These are phyloP conservation scores for Somion occarium DNA, from an alignment of 1,284 basidiomycete genomes.

Conservation along the genomic window DNA sequence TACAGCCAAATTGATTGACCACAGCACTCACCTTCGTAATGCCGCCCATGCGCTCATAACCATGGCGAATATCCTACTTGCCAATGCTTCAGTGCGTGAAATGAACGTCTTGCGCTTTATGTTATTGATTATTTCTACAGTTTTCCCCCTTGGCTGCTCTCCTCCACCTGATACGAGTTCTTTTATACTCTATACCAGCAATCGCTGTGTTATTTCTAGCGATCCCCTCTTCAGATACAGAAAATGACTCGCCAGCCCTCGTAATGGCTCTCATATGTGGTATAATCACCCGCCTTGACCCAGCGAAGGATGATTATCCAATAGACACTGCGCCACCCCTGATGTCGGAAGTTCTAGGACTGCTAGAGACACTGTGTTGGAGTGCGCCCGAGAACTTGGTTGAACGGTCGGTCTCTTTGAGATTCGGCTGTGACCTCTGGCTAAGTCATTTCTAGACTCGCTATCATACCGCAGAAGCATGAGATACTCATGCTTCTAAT, in stretches of 20 bases:
- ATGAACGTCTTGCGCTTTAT: conserved; percentile 2
- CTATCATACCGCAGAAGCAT: conserved; percentile 32
- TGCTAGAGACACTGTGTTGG: conserved; percentile 54
- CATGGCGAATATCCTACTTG: conserved; percentile 23
- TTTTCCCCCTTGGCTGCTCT: conserved; percentile 42
- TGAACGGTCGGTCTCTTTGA: conserved; percentile 35
- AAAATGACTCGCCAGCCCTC: conserved; percentile 23
- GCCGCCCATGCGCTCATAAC: background rate
- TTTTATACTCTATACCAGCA: conserved; percentile 45
- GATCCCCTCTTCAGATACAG: conserved; percentile 19
- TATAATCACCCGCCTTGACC: conserved; percentile 36
- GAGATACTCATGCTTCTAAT: conserved; percentile 46
- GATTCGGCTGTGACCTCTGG: too few species aligned
- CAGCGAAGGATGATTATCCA: conserved; percentile 16
- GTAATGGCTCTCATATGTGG: conserved; percentile 39
- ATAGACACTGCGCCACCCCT: conserved; percentile 18
- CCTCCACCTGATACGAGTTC: conserved; percentile 44
- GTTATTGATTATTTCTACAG: conserved; percentile 27
- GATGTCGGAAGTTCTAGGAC: conserved; percentile 36
- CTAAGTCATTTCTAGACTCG: conserved; percentile 31
- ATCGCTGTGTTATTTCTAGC: conserved; percentile 40
- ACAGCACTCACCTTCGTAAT: background rate
- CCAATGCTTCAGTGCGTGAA: conserved; percentile 37
- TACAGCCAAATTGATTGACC: conserved; percentile 4
- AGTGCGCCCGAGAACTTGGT: conserved; percentile 38